Conservation (phyloP, 306 rosid genomes). For the Inga laurina region DNA sequence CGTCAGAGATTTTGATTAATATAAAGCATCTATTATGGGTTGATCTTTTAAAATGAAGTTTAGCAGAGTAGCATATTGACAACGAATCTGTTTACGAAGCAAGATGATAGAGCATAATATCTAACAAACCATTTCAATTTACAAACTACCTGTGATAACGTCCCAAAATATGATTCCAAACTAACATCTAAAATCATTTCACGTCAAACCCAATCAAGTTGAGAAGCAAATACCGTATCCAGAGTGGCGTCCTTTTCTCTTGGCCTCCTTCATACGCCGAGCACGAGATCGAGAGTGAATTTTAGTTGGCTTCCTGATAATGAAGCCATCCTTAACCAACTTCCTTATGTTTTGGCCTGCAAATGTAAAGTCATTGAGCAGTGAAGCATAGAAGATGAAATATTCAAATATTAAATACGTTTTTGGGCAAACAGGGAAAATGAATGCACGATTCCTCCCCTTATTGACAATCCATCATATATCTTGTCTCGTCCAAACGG, state of each 20-base stretch:
- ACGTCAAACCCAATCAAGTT: neutral
- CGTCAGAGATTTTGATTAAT: neutral
- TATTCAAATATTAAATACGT: neutral
- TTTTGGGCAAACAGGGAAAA: too few relatives aligned
- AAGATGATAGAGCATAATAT: neutral
- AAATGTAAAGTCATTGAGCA: conserved; percentile 5
- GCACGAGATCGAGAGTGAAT: conserved; percentile 98
- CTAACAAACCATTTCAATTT: neutral
- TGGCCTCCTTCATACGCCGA: conserved; percentile 91
- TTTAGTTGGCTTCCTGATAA: conserved; percentile 96
- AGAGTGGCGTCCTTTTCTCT: conserved; percentile 93
- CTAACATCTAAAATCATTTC: neutral
- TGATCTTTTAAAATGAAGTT: neutral
- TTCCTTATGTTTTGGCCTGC: conserved; percentile 93
- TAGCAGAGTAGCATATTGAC: neutral
- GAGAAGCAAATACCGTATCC: conserved; percentile 69
- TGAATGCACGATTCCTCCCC: neutral
- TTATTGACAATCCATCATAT: neutral
- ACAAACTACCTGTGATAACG: neutral
- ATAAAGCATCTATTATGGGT: neutral
- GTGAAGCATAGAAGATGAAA: neutral
- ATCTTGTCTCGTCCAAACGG: neutral
- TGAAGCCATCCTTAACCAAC: conserved; percentile 96
- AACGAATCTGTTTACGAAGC: neutral
- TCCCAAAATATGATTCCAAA: neutral